Base-by-base conservation (phyloP, 2,329 filamentous ascomycete genomes). In the Hortaea sp. region DNA sequence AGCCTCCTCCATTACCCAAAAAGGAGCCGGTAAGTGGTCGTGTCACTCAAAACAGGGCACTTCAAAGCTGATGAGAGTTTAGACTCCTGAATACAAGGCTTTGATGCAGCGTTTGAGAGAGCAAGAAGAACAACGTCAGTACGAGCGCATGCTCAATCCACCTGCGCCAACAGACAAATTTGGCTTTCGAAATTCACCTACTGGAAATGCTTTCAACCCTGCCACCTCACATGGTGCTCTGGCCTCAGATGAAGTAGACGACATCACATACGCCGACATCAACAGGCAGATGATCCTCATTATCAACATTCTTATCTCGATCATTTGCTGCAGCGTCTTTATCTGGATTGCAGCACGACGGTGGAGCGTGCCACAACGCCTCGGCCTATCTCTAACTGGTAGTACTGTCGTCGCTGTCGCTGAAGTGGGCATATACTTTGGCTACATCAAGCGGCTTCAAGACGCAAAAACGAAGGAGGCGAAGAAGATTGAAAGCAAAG, bases 231-330 rank as follows among this genome's bases (percentile, higher is more conserved):
- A 54, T 39, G 52, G 53, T 30, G 64, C 44, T 41, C 54, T 6
- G 73, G 74, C 47, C 70, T 78, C 53, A 28, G 60, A 62, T 42
- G 67, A 70, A 32, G 66, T 70, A 7, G 84, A 87, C 51, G 81
- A 83, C 1, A 69, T 84, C 2, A 82, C 80, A 2, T 82, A 81
- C 52, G 75, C 77, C 32, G 85, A 92, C 49, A 73, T 92, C 1
- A 84, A 90, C 62, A 75, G 85, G n/a, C 87, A 92, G 59, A 69
- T 92, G 47, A 81, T 85, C 38, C 72, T 97, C 6, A 88, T 97
- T 43, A 75, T 94, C 58, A 98, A 97, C 64, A 88, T 97, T 43
- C 69, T 95, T 35, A 74, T 95, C 44, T 94, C 87, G 43, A 85
- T 95, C 44, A 70, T 90, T 2, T 86, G 89, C 39, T 85, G 84